Conservation (phyloP, 768 basidiomycete genomes). For the Lactarius hengduanensis region DNA sequence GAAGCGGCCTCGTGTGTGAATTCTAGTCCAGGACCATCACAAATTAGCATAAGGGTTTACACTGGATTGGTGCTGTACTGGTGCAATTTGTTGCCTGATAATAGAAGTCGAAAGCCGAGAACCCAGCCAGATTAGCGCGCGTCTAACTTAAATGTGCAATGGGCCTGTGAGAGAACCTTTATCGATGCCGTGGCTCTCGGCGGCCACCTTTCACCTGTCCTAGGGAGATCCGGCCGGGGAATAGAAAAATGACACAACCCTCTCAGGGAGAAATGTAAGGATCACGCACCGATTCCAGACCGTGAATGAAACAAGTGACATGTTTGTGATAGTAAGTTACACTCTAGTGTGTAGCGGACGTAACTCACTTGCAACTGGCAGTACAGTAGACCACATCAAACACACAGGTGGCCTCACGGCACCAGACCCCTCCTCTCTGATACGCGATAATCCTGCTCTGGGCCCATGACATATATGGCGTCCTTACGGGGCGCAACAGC, state of each 20-base stretch:
- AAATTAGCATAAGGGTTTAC: slow-evolving; percentile 2
- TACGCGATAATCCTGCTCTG: not conserved
- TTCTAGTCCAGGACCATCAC: slow-evolving; percentile 21
- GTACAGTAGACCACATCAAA: not conserved
- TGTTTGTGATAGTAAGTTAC: not conserved
- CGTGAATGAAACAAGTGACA: slow-evolving; percentile 3
- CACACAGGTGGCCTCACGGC: not conserved
- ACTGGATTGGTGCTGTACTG: slow-evolving; percentile 13
- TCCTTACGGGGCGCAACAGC: not conserved
- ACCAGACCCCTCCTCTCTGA: not conserved
- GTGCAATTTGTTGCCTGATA: slow-evolving; percentile 13
- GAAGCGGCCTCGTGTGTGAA: slow-evolving; percentile 11
- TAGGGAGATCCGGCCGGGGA: slow-evolving; percentile 20
- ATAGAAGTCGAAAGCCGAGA: slow-evolving; percentile 1
- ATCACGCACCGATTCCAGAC: not conserved
- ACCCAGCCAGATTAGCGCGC: slow-evolving; percentile 11
- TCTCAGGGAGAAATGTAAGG: not conserved
- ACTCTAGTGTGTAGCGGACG: not conserved
- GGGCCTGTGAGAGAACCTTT: not conserved
- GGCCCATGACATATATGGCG: not conserved
- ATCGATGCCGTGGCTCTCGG: slow-evolving; percentile 5
- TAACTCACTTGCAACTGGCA: not conserved
- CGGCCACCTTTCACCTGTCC: not conserved
- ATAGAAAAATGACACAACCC: not conserved
- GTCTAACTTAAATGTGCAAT: slow-evolving; percentile 1